Evolutionary conservation across 768 basidiomycete species (phyloP), one percentile per base, ranked within the genome.

Genomic region (Calocybe indica): DNA sequence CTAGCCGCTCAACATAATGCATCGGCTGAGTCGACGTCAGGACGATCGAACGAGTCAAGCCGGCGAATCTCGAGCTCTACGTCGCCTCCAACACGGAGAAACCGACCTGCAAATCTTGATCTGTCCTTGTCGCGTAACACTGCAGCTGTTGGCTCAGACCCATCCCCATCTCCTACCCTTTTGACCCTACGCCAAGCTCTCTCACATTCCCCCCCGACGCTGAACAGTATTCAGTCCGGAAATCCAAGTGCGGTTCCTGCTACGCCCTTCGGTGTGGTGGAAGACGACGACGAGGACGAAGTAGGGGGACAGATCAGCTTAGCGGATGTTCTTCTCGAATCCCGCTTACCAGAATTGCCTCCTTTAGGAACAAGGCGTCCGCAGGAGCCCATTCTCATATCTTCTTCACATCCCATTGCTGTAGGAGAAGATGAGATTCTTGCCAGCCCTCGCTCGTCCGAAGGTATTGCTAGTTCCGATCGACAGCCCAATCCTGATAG

Each of bases 261-360:
- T 37, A 68, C 68, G n/a, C 69, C 71, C 40, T 63, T 67, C 39
- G 64, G 65, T 30, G 66, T 63, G 29, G 77, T 72, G 45, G 74
- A 61, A 7, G 80, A 86, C 13, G 82, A 80, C 6, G 82, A 82
- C 7, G 84, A 80, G 7, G 82, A 80, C 15, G 77, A 73, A 14
- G 73, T 71, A 6, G 74, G 80, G 46, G 85, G 87, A 32, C 73
- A 74, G 28, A 83, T 92, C 34, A 83, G 80, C 28, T 74, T 92
- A 37, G 82, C 75, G 0, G 80, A 92, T 53, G 83, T 83, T 7
- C 67, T 92, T 13, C 58, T 86, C 45, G 89, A 92, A 68, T 90
- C 88, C 54, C 82, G 89, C 34, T 63, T 88, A 31, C 88, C 89
- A 6, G 75, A 83, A 33, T 59, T 87, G 10, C 86, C 89, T 11